Percentiles rank a stretch among this genome's conserved stretches.
These are phyloP conservation scores for Annulohypoxylon moriforme DNA, from an alignment of 495 filamentous ascomycete genomes.

Conservation along the genomic window DNA sequence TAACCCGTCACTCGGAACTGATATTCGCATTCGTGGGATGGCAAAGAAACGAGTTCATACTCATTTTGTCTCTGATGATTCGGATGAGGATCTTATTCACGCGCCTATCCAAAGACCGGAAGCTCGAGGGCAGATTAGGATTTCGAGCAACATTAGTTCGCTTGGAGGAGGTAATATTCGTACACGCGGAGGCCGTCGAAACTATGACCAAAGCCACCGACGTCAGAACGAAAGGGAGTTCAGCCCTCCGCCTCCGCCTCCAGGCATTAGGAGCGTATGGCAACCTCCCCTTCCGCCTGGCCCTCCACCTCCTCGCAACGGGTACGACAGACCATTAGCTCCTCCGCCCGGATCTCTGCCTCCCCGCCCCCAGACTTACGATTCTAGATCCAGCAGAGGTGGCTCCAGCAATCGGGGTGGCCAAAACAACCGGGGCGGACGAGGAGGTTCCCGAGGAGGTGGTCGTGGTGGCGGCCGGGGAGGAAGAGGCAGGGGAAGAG, in stretches of 20 bases:
- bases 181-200: constrained; percentile 6
- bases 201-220: constrained; percentile 17
- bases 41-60: constrained; percentile 54
- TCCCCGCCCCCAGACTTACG: constrained; percentile 30
- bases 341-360: constrained; percentile 38
- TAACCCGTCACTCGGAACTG: not conserved
- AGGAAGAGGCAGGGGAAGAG: constrained; percentile 44
- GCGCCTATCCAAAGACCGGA: constrained; percentile 46
- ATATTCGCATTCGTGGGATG: constrained; percentile 52
- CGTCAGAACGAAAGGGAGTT: constrained; percentile 23
- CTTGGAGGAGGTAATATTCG: constrained; percentile 11
- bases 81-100: constrained; percentile 56
- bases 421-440: constrained; percentile 23
- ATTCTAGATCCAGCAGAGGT: constrained; percentile 17
- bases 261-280: constrained; percentile 11
- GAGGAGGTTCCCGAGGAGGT: constrained; percentile 20
- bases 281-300: constrained; percentile 46
- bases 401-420: constrained; percentile 1
- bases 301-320: constrained; percentile 28
- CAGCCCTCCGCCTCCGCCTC: constrained; percentile 11
- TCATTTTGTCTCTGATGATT: constrained; percentile 56
- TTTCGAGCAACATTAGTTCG: constrained; percentile 45
- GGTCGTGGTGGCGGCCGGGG: constrained; percentile 16
- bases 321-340: constrained; percentile 20
- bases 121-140: constrained; percentile 45